Conservation (phyloP, 78 protist species). For the Chrysochromulina parva region DNA sequence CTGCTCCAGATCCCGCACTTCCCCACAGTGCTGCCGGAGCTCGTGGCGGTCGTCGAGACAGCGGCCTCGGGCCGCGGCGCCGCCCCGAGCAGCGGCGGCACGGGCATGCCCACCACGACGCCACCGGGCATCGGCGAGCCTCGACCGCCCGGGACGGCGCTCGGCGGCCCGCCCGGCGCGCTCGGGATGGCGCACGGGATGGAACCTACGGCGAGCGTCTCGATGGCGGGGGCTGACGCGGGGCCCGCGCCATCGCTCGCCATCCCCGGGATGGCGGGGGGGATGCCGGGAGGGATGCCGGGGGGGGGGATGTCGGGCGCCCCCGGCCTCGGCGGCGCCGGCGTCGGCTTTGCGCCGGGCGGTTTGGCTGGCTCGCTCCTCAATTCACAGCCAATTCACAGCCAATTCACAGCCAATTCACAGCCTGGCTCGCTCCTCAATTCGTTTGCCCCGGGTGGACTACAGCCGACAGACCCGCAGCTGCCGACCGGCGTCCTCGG, state of each 20-base stretch:
- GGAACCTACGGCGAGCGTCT: no score
- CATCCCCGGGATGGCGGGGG: neutral
- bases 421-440: no score
- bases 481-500: no score
- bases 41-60: slow-evolving; percentile 21
- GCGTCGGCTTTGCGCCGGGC: neutral
- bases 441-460: no score
- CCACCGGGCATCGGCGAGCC: neutral
- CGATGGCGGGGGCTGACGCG: neutral
- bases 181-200: neutral
- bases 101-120: no score
- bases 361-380: neutral
- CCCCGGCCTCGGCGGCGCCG: neutral
- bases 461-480: no score
- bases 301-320: neutral
- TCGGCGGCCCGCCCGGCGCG: neutral
- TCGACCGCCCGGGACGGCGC: neutral
- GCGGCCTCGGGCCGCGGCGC: slow-evolving; percentile 18
- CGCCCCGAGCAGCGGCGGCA: neutral
- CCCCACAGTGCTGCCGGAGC: slow-evolving; percentile 9
- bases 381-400: no score
- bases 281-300: neutral
- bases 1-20: slow-evolving; percentile 58
- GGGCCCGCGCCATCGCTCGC: neutral
- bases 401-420: no score